Percentiles rank a stretch among this genome's conserved stretches.
Conservation (phyloP, 306 rosid genomes). For the Abrus precatorius region DNA sequence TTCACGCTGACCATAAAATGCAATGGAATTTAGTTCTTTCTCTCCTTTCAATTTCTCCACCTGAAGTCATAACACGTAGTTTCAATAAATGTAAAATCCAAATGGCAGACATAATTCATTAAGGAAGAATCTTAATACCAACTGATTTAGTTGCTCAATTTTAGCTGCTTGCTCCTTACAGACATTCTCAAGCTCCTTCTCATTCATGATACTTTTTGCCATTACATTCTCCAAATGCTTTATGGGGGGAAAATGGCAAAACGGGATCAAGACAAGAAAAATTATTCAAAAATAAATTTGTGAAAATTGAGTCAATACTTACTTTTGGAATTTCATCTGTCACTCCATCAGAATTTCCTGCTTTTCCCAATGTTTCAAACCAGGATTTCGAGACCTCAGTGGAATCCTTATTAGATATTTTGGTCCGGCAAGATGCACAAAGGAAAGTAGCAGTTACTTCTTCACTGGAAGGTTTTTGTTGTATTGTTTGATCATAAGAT, state of each 20-base stretch:
- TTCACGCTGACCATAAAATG: constrained; percentile 46
- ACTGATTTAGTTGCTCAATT: constrained; percentile 71
- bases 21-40: constrained; percentile 46
- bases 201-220: constrained; percentile 50
- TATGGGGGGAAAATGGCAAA: neutral
- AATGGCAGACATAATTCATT: constrained; percentile 31
- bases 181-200: constrained; percentile 70
- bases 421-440: constrained; percentile 73
- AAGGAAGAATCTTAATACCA: constrained; percentile 61
- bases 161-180: constrained; percentile 73
- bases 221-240: constrained; percentile 48
- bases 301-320: constrained; percentile 41
- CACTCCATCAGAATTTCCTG: constrained; percentile 44
- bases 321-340: constrained; percentile 56
- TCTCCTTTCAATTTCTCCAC: constrained; percentile 62
- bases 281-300: neutral
- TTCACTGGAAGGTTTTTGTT: constrained; percentile 53
- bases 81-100: constrained; percentile 43
- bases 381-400: constrained; percentile 54
- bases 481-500: constrained; percentile 57
- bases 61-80: constrained; percentile 49
- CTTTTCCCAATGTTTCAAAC: constrained; percentile 49
- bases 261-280: constrained; percentile 18
- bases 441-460: constrained; percentile 56
- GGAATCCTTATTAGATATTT: constrained; percentile 48